phyloP scores from a whole-genome alignment of 2,329 filamentous ascomycete genomes.

The Epichloe festucae region DNA sequence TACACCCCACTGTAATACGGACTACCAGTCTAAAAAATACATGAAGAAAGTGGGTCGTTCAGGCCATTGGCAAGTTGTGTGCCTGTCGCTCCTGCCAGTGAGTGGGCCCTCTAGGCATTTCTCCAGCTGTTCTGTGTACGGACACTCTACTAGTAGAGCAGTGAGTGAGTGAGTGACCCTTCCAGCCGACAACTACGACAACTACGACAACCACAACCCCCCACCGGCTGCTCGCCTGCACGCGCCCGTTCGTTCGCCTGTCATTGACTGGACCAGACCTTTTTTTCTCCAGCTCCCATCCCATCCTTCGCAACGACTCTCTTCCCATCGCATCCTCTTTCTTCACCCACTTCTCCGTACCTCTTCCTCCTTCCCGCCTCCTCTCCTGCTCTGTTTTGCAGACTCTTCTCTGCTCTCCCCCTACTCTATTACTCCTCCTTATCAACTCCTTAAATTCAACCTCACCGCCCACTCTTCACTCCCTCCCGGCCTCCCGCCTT shows the following conservation, averaged over 20 bases:
- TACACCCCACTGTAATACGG: too few relatives aligned
- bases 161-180: neutral
- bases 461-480: too few relatives aligned
- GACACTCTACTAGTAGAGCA: too few relatives aligned
- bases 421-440: neutral
- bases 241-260: neutral
- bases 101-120: too few relatives aligned
- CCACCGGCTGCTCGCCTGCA: neutral
- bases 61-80: too few relatives aligned
- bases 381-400: neutral
- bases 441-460: too few relatives aligned
- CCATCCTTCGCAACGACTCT: slow-evolving; percentile 1
- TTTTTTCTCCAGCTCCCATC: slow-evolving; percentile 2
- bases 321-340: slow-evolving; percentile 4
- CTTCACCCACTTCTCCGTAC: neutral
- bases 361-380: slow-evolving; percentile 3
- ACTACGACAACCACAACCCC: neutral
- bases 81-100: too few relatives aligned
- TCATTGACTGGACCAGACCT: neutral
- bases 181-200: neutral
- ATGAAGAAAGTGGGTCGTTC: too few relatives aligned
- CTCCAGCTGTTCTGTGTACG: too few relatives aligned
- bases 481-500: neutral
- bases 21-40: too few relatives aligned
- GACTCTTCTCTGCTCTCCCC: slow-evolving; percentile 2